phyloP scores from a whole-genome alignment of 2,329 filamentous ascomycete species.

The Paraphoma sp. region DNA sequence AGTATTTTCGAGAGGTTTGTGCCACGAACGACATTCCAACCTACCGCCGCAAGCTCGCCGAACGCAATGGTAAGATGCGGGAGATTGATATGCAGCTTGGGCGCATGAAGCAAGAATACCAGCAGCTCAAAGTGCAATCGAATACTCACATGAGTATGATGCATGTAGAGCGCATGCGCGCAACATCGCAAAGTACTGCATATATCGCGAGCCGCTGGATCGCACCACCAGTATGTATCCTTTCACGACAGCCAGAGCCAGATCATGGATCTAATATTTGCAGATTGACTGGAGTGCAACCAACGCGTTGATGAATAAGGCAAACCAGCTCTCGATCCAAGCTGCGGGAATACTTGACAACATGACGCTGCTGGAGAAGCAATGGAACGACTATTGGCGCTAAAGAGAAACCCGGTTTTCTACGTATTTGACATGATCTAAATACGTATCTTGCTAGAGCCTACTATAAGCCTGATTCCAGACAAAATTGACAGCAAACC shows the following conservation, averaged over 20 bases:
- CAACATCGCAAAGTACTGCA: constrained; percentile 1
- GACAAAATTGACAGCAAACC: too few species aligned
- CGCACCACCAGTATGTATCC: constrained; percentile 10
- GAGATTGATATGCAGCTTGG: constrained; percentile 15
- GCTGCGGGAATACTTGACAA: constrained; percentile 18
- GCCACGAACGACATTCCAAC: constrained; percentile 8
- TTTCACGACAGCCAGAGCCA: neutral
- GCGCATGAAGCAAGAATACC: constrained; percentile 14
- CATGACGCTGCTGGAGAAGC: constrained; percentile 14
- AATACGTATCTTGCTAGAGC: too few species aligned
- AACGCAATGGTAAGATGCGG: constrained; percentile 12
- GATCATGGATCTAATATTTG: neutral
- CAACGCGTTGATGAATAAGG: constrained; percentile 17
- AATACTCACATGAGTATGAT: constrained; percentile 15
- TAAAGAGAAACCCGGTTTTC: neutral
- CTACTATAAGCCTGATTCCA: too few species aligned
- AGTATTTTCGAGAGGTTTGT: constrained; percentile 17
- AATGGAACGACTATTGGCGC: constrained; percentile 21
- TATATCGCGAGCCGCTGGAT: constrained; percentile 5
- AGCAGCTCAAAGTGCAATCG: constrained; percentile 15
- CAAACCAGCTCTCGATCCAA: constrained; percentile 14
- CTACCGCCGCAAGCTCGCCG: constrained; percentile 13
- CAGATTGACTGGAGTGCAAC: constrained; percentile 16
- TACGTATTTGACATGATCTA: too few species aligned
- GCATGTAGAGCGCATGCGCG: constrained; percentile 11